A percentile compares a stretch with the other conserved stretches of the same genome.
Conservation (phyloP, 768 basidiomycete genomes). For the Macrolepiota fuliginosa region DNA sequence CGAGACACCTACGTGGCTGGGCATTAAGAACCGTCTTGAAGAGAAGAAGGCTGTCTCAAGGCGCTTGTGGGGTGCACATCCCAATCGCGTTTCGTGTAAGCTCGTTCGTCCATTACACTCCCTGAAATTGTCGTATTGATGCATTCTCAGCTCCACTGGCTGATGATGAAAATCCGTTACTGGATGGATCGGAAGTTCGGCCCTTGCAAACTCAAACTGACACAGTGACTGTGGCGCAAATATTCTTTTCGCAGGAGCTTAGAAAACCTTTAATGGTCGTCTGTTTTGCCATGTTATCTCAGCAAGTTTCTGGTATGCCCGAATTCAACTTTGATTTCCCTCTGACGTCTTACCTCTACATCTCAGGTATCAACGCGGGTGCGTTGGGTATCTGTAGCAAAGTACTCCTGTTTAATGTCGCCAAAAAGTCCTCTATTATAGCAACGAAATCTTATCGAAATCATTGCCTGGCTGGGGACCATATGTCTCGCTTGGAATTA, state of each 20-base stretch:
- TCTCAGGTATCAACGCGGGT: constrained; percentile 75
- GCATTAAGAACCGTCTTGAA: constrained; percentile 43
- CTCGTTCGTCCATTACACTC: not conserved
- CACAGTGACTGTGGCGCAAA: constrained; percentile 48
- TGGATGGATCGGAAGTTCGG: constrained; percentile 30
- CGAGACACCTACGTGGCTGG: constrained; percentile 75
- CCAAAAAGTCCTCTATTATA: constrained; percentile 86
- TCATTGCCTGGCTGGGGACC: constrained; percentile 78
- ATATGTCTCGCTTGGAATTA: constrained; percentile 81
- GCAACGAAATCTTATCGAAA: constrained; percentile 81
- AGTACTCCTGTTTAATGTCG: no score
- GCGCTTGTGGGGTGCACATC: constrained; percentile 50
- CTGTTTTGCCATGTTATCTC: constrained; percentile 69
- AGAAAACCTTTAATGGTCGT: constrained; percentile 63
- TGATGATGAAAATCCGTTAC: constrained; percentile 39
- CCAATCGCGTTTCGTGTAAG: constrained; percentile 26
- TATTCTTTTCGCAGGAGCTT: constrained; percentile 51
- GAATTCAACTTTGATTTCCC: not conserved
- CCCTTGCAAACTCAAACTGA: constrained; percentile 21
- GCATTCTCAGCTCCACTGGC: not conserved
- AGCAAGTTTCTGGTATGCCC: constrained; percentile 72
- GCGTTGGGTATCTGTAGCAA: no score
- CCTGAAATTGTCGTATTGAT: not conserved
- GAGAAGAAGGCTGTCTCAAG: constrained; percentile 45
- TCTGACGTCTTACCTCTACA: constrained; percentile 7